A percentile compares a stretch with the other conserved stretches of the same genome.
Conservation (phyloP, 148 eudicot species). For the Tetragonia tetragonoides region DNA sequence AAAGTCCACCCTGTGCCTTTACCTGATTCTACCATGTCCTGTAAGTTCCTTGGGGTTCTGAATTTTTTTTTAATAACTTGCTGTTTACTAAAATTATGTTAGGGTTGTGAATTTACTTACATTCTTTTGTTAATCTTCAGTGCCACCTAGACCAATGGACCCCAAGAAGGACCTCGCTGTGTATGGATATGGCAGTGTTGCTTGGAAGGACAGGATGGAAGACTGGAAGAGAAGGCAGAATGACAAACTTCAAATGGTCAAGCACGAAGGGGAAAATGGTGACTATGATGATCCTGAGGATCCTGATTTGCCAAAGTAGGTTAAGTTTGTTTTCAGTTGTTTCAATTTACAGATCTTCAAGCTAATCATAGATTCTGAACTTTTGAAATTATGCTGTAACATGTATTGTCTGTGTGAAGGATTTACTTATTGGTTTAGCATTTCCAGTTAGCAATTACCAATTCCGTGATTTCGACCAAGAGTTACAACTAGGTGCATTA, state of each 20-base stretch:
- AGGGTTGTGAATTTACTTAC: conserved; percentile 1
- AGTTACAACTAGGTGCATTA: neutral
- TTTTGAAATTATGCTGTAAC: neutral
- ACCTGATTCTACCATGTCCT: conserved; percentile 53
- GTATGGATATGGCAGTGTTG: conserved; percentile 95
- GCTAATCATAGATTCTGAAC: neutral
- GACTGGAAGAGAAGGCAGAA: conserved; percentile 81
- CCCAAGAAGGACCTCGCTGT: conserved; percentile 79
- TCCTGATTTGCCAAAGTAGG: conserved; percentile 73
- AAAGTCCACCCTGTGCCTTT: conserved; percentile 48
- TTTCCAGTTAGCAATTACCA: conserved; percentile 1
- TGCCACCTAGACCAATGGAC: conserved; percentile 79
- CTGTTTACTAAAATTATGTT: neutral
- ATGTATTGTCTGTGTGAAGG: neutral
- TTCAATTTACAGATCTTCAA: neutral
- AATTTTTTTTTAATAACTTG: neutral
- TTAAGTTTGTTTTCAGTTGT: neutral
- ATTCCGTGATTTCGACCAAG: conserved; percentile 3
- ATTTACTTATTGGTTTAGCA: neutral
- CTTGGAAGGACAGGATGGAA: conserved; percentile 96
- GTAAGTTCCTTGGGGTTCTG: conserved; percentile 40
- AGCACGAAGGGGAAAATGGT: conserved; percentile 58
- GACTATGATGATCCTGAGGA: conserved; percentile 55
- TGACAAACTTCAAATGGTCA: conserved; percentile 70
- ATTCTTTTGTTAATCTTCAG: conserved; percentile 33